Base-by-base conservation (phyloP, 306 rosid species). In the Abrus precatorius region DNA sequence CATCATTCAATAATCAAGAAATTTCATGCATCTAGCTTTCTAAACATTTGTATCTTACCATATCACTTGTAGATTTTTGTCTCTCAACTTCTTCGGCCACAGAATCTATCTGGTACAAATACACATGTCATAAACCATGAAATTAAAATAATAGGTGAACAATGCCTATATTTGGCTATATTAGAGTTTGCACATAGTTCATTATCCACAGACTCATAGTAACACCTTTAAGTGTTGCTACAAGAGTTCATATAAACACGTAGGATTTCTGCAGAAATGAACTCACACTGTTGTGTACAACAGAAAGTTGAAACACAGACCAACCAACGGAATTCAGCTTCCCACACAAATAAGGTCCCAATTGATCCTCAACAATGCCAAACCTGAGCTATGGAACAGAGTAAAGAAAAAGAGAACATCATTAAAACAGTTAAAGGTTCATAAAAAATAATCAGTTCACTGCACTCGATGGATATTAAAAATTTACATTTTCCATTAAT, bases 351-450 rank as follows among this genome's bases (percentile, higher is more conserved):
- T 84, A 88, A 76, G 90, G 93, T 69, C 93, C 96, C 86, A 95
- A 79, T 75, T 86, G 90, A 88, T 95, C 99, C 89, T 90, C 95
- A 89, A 90, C 91, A 90, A 83, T 93, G 88, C 99, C 97, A 47
- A 84, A 89, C 94, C 98, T 95, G 97, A 93, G 95, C 99, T 95
- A 95, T 91, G 97, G 86, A 88, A 81, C 90, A 88, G 84, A 84
- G 87, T 73, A 77, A 85, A 84, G 82, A 85, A 62, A 75, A 55
- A 55, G 78, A 66, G 79, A 79, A 85, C 88, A 85, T 91, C 86
- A 88, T 70, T 76, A 86, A 82, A 80, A 82, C 78, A 86, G 79
- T 82, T 49, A 56, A 74, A 49, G 80, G 81, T 81, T 38, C 38
- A 32, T 4, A 65, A 64, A 79, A 66, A 62, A 6, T 48, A 66